Percentiles rank a stretch among this genome's conserved stretches.
phyloP scores from a whole-genome alignment of 2,329 filamentous ascomycete genomes.

The Xylariomycetidae sp. region DNA sequence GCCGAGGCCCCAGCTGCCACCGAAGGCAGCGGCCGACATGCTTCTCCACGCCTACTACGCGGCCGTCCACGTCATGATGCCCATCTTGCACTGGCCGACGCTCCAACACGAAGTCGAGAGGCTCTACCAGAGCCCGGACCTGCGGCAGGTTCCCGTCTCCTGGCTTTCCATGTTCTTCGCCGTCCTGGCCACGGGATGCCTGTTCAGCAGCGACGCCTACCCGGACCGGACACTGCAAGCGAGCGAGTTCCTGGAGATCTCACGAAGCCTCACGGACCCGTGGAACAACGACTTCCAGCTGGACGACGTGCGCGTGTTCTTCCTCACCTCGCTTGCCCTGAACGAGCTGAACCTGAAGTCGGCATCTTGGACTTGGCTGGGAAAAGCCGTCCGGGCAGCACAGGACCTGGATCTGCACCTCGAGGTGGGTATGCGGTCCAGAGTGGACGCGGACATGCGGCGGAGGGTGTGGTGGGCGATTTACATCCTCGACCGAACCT shows the following conservation, averaged over 20 bases:
- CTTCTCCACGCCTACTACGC: slow-evolving; percentile 71
- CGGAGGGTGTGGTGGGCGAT: slow-evolving; percentile 90
- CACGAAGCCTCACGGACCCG: slow-evolving; percentile 65
- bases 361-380: slow-evolving; percentile 80
- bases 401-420: slow-evolving; percentile 79
- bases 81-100: slow-evolving; percentile 81
- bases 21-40: slow-evolving; percentile 62
- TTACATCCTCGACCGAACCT: slow-evolving; percentile 78
- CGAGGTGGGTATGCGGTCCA: slow-evolving; percentile 66
- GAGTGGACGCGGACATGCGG: slow-evolving; percentile 78
- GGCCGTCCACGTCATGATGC: slow-evolving; percentile 73
- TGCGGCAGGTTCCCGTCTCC: slow-evolving; percentile 55
- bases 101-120: slow-evolving; percentile 72
- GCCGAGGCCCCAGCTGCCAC: slow-evolving; percentile 59
- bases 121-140: slow-evolving; percentile 57
- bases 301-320: slow-evolving; percentile 65
- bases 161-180: slow-evolving; percentile 80
- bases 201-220: slow-evolving; percentile 56
- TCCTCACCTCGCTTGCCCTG: slow-evolving; percentile 72
- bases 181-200: slow-evolving; percentile 73
- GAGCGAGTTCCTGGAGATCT: slow-evolving; percentile 63
- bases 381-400: slow-evolving; percentile 68
- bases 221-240: slow-evolving; percentile 47
- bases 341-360: slow-evolving; percentile 83
- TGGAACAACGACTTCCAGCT: slow-evolving; percentile 75